Conservation (phyloP, 176 grass and related monocot species). For the Dactylis glomerata region DNA sequence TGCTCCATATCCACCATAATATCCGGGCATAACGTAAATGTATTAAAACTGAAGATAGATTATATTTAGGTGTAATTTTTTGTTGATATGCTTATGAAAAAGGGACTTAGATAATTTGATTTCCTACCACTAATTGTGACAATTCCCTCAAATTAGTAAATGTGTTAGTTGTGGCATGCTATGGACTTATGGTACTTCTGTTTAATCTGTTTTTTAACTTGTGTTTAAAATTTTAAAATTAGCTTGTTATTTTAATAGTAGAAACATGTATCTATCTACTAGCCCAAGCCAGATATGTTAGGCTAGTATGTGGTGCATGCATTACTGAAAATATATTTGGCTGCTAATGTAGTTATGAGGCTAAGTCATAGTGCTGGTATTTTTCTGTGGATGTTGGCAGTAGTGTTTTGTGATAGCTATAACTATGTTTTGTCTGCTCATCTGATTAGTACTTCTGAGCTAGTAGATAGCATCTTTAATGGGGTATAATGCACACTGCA, state of each 20-base stretch:
- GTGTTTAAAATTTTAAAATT: neutral
- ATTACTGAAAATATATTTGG: slow-evolving; percentile 1
- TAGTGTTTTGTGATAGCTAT: neutral
- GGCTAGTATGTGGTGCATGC: slow-evolving; percentile 13
- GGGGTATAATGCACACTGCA: neutral
- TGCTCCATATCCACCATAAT: neutral
- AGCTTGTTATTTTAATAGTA: neutral
- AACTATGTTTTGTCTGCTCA: slow-evolving; percentile 16
- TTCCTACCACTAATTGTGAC: neutral
- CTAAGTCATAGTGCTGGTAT: neutral
- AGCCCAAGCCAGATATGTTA: neutral
- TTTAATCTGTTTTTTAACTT: neutral
- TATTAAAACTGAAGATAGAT: neutral
- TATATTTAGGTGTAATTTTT: neutral
- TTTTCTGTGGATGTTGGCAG: neutral
- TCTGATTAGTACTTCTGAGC: neutral
- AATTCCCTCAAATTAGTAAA: slow-evolving; percentile 8
- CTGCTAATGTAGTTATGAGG: neutral
- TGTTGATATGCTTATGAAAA: neutral
- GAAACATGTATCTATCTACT: slow-evolving; percentile 7
- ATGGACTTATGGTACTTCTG: neutral
- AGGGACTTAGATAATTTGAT: neutral
- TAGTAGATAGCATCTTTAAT: slow-evolving; percentile 6
- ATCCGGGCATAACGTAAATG: neutral
- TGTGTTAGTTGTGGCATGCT: neutral